A percentile compares a stretch with the other conserved stretches of the same genome.
These are phyloP conservation scores for Debaryomyces sp. DNA, from an alignment of 1,139 yeast genomes.

Conservation along the genomic window DNA sequence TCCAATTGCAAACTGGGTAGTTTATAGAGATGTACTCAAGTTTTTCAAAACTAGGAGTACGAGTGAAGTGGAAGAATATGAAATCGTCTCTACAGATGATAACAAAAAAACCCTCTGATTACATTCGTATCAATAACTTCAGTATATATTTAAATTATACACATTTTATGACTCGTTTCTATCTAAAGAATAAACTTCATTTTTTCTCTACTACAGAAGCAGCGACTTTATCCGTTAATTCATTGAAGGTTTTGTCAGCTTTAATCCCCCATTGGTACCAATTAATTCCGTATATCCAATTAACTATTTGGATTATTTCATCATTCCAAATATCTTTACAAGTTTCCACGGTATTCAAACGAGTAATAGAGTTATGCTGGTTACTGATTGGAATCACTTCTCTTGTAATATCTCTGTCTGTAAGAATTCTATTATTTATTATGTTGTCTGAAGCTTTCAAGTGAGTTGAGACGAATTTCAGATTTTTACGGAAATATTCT, in stretches of 20 bases:
- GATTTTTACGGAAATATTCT: constrained; percentile 55
- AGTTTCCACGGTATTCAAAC: constrained; percentile 53
- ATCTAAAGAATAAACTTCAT: constrained; percentile 6
- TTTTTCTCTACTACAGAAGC: constrained; percentile 25
- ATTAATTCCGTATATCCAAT: constrained; percentile 62
- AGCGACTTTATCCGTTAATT: constrained; percentile 35
- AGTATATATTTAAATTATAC: background rate
- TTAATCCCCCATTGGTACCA: constrained; percentile 49
- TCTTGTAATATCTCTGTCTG: constrained; percentile 38
- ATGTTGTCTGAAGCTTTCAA: constrained; percentile 51
- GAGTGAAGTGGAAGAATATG: constrained; percentile 4
- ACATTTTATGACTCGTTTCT: background rate
- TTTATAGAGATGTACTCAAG: constrained; percentile 55
- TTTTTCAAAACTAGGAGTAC: constrained; percentile 37
- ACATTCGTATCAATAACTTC: background rate
- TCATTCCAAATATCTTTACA: constrained; percentile 83
- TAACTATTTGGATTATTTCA: constrained; percentile 67
- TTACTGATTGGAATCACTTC: constrained; percentile 45
- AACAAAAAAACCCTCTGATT: constrained; percentile 1
- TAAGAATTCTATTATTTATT: constrained; percentile 52
- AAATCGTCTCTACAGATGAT: background rate
- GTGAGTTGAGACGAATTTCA: constrained; percentile 47
- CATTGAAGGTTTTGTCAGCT: constrained; percentile 36
- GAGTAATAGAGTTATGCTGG: constrained; percentile 25
- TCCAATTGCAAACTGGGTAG: constrained; percentile 61